Base-by-base conservation (phyloP, 2,329 filamentous ascomycete species). In the Fusarium marasasianum region DNA sequence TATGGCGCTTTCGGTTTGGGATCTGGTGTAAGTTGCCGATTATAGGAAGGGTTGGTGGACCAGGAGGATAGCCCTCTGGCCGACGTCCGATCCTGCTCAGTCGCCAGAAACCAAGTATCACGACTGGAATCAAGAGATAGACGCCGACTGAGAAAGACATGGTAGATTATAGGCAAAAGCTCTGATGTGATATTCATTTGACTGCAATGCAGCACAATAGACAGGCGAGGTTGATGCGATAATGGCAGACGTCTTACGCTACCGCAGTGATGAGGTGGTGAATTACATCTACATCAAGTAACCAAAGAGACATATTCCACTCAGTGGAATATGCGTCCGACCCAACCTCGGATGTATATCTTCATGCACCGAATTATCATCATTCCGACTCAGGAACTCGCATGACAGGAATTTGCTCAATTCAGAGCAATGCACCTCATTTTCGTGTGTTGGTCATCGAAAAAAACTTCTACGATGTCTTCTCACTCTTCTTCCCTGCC, bases 401-500 rank as follows among this genome's bases (percentile, higher is more conserved):
- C 24, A 6, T 15, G 3, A 17, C 33, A 35, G 33, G 33, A 35
- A 35, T 15, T 18, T 13, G n/a, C 11, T 18, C n/a, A 6, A 17
- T 45, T 20, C 24, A 8, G 26, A 45, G 43, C 17, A 45, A 45
- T 20, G 12, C 43, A 26, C 13, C 43, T 45, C 43, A 9, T 45
- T 45, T 8, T 45, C 24, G 15, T 24, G n/a, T 8, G 43, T 26
- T 26, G n/a, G 11, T 20, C 8, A 45, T 26, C n/a, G n/a, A 45
- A 0, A 45, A 8, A 4, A 8, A 20, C 11, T 13, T 45, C 17
- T 20, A 8, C 17, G 1, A 14, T 8, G 13, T 13, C 11, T 14
- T 11, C 18, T 26, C 24, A 20, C 12, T 20, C 7, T 26, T 10
- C n/a, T 4, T 5, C 7, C n/a, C 10, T 8, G 15, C 11, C n/a